Percentiles rank a stretch among this genome's conserved stretches.
Evolutionary conservation across 805 yeast genomes (phyloP).

Genomic region (Lipomyces japonicus): DNA sequence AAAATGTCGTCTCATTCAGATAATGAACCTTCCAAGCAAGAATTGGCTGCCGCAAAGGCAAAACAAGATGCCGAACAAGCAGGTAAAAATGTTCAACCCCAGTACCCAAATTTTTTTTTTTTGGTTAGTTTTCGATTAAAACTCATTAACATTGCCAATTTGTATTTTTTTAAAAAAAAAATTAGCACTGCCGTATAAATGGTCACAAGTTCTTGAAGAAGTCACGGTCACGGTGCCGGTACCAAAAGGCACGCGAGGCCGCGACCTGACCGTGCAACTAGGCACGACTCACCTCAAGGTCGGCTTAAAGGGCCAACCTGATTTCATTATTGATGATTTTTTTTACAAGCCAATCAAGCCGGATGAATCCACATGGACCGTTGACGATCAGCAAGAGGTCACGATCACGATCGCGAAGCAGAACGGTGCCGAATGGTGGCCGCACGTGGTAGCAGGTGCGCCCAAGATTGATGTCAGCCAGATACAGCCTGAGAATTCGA

Average conservation of each 20-base stretch:
- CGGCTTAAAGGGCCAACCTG: conserved; percentile 25
- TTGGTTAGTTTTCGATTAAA: too few species aligned
- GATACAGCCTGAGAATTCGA: conserved; percentile 43
- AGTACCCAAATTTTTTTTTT: too few species aligned
- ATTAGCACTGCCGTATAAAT: conserved; percentile 36
- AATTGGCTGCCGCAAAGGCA: conserved; percentile 22
- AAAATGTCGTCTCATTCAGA: conserved; percentile 1
- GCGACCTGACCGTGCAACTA: conserved; percentile 36
- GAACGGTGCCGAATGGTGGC: conserved; percentile 46
- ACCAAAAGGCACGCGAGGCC: conserved; percentile 38
- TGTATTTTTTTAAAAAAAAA: neutral
- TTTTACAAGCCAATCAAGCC: conserved; percentile 36
- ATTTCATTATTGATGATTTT: conserved; percentile 36
- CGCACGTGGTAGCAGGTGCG: conserved; percentile 43
- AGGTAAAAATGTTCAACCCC: conserved; percentile 5
- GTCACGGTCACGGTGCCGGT: conserved; percentile 40
- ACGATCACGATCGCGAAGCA: conserved; percentile 40
- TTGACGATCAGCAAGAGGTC: conserved; percentile 41
- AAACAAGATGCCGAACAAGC: conserved; percentile 26
- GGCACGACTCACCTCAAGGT: conserved; percentile 31
- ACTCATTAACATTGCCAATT: too few species aligned
- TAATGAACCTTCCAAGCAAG: conserved; percentile 21
- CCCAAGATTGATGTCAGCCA: conserved; percentile 43
- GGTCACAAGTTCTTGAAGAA: conserved; percentile 45
- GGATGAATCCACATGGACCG: conserved; percentile 43